Evolutionary conservation across 306 rosid species (phyloP), one percentile per base, ranked within the genome.

Genomic region (Dryas octopetala): DNA sequence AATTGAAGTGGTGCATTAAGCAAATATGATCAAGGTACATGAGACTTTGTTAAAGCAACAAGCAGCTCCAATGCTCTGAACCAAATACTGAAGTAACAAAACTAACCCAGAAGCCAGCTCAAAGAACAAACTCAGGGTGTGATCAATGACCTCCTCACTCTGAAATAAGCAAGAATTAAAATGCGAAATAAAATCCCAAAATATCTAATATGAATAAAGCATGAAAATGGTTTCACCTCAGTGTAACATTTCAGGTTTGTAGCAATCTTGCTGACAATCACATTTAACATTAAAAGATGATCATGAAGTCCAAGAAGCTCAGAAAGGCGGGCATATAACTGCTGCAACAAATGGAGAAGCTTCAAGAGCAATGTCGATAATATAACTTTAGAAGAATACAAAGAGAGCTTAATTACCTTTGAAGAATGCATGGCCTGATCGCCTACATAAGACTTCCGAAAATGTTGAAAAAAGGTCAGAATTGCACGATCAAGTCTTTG

Each of bases 401-500:
- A 53, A 57, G 70, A 60, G 76, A 66, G 41, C 53, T 76, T 55
- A 74, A 74, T 83, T 89, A 96, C 99, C 99, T 92, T 96, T 10
- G 99, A 96, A 79, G 98, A 96, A 85, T 92, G 99, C 92, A 96
- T 92, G 73, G 98, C 99, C 86, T 96, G 98, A 81, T 96, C 99
- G 68, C 99, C 99, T 7, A 96, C 93, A 59, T 92, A 96, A 68
- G 99, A 92, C 90, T 92, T 92, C 14, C 98, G 86, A 69, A 96
- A 96, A 84, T 96, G 83, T 84, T 96, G 99, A 85, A 90, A 96
- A 86, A 96, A 96, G 23, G 92, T 90, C 79, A 96, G 99, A 75
- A 96, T 88, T 80, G 98, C 99, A 80, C 98, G 92, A 83, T 96
- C 99, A 68, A 96, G 94, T 78, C 99, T 84, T 83, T 96, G 99